phyloP scores from a whole-genome alignment of 108 stramenopile species.

The Pseudonitzschia multiseries region DNA sequence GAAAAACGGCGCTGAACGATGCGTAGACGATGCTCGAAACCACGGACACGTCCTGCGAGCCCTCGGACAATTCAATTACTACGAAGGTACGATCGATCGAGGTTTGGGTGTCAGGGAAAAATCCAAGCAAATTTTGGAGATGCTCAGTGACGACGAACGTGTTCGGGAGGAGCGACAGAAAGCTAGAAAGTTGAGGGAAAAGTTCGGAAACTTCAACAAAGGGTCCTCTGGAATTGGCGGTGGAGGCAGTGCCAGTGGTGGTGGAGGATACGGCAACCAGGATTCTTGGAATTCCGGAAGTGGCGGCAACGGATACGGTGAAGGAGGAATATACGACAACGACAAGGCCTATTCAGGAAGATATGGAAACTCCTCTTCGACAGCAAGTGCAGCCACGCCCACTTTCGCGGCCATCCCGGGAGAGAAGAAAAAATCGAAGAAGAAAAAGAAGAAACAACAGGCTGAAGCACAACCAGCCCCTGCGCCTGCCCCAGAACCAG shows the following conservation, averaged over 20 bases:
- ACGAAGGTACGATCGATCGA: slow-evolving; percentile 92
- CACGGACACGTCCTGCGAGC: slow-evolving; percentile 76
- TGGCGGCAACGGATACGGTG: slow-evolving; percentile 63
- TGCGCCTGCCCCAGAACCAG: slow-evolving; percentile 44
- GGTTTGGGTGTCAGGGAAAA: slow-evolving; percentile 90
- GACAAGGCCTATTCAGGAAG: slow-evolving; percentile 33
- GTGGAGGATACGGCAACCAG: slow-evolving; percentile 75
- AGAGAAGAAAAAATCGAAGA: slow-evolving; percentile 64
- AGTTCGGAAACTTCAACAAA: slow-evolving; percentile 56
- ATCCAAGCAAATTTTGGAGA: slow-evolving; percentile 89
- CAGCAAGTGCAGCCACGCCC: slow-evolving; percentile 28
- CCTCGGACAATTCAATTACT: slow-evolving; percentile 91
- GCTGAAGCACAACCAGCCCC: slow-evolving; percentile 29
- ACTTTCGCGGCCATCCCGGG: slow-evolving; percentile 73
- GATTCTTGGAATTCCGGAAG: slow-evolving; percentile 46
- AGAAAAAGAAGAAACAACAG: slow-evolving; percentile 74
- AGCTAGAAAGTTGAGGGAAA: slow-evolving; percentile 83
- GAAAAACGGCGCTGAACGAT: slow-evolving; percentile 94
- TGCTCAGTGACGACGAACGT: slow-evolving; percentile 87
- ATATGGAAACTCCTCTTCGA: slow-evolving; percentile 24
- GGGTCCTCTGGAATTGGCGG: slow-evolving; percentile 37
- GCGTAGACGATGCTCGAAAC: slow-evolving; percentile 94
- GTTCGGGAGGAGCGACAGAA: slow-evolving; percentile 92
- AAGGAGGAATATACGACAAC: slow-evolving; percentile 71
- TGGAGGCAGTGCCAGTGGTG: slow-evolving; percentile 55